Conservation (phyloP, 2,329 filamentous ascomycete species). For the Fusarium palustre region DNA sequence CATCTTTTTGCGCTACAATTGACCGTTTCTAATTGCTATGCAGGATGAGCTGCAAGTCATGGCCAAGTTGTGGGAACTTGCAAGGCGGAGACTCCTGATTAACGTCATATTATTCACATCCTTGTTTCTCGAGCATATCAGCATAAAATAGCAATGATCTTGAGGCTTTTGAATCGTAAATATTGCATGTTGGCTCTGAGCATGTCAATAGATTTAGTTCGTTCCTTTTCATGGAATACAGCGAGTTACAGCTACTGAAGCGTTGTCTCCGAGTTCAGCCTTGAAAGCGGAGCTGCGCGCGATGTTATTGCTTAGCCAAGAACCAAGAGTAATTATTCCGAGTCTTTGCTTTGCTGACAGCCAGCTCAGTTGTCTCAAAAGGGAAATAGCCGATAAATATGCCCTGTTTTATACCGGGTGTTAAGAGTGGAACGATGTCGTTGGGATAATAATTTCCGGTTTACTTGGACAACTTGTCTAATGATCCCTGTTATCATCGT, state of each 20-base stretch:
- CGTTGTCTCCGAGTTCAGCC: background rate
- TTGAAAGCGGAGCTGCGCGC: background rate
- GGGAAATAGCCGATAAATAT: background rate
- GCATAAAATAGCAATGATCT: background rate
- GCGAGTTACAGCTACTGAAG: too few relatives aligned
- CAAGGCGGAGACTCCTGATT: background rate
- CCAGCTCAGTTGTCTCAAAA: background rate
- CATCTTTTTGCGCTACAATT: background rate
- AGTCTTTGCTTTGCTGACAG: background rate
- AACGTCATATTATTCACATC: background rate
- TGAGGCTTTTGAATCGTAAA: background rate
- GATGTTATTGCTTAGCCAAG: background rate
- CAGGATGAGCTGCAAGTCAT: background rate
- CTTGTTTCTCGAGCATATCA: fast-evolving
- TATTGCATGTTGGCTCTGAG: background rate
- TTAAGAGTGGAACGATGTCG: background rate
- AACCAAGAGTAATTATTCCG: background rate
- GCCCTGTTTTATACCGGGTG: background rate
- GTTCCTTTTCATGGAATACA: background rate
- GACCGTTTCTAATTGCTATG: background rate
- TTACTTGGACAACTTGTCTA: background rate
- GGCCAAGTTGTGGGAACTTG: background rate
- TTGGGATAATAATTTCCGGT: too few relatives aligned
- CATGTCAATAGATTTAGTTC: background rate
- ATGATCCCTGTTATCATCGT: background rate